Conservation (phyloP, 2,329 filamentous ascomycete species). For the Gnomoniopsis smithogilvyi region DNA sequence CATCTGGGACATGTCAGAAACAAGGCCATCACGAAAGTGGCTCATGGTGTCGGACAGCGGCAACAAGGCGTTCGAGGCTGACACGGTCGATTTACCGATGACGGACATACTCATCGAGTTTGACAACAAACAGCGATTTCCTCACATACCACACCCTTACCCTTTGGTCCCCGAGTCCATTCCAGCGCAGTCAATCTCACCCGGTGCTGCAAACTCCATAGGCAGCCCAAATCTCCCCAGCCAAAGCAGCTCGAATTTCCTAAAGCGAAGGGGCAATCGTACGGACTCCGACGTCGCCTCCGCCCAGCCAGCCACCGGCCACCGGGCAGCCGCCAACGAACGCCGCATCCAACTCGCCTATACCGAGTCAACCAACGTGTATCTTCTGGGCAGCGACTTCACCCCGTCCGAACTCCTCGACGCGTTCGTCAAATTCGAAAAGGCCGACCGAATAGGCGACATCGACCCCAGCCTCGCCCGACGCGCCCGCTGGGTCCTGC, state of each 20-base stretch:
- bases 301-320: constrained; percentile 14
- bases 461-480: constrained; percentile 54
- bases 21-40: constrained; percentile 61
- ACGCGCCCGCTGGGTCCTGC: constrained; percentile 57
- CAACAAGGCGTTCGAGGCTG: constrained; percentile 45
- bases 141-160: constrained; percentile 66
- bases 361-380: constrained; percentile 58
- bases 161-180: constrained; percentile 59
- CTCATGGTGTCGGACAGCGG: constrained; percentile 52
- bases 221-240: background rate
- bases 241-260: background rate
- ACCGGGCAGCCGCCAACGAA: constrained; percentile 34
- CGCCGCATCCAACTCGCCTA: constrained; percentile 54
- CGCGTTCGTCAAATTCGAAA: constrained; percentile 54
- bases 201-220: constrained; percentile 1
- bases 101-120: constrained; percentile 65
- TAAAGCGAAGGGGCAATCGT: constrained; percentile 30
- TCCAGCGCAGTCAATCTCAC: constrained; percentile 24
- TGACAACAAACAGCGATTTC: constrained; percentile 60
- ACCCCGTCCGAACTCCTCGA: constrained; percentile 53
- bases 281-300: constrained; percentile 17
- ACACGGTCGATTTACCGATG: constrained; percentile 54
- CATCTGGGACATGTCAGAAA: constrained; percentile 61
- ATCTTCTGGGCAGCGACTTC: constrained; percentile 51
- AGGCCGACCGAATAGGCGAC: constrained; percentile 45